These are phyloP conservation scores for Lolium multiflorum DNA, from an alignment of 176 grass and related monocot species.

Conservation along the genomic window DNA sequence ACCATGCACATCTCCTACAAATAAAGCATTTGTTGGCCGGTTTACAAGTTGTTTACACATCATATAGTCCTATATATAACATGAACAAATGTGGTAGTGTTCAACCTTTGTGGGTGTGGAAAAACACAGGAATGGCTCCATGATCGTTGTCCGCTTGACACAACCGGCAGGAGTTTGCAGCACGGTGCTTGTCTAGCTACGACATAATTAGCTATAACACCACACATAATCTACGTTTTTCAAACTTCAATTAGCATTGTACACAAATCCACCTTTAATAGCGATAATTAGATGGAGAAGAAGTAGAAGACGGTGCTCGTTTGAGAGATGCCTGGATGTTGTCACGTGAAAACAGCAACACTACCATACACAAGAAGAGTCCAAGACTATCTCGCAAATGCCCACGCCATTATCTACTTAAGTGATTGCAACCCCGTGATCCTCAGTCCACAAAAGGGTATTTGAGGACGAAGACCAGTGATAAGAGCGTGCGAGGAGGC, in stretches of 20 bases:
- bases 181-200: too few species aligned
- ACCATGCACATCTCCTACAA: not conserved
- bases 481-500: not conserved
- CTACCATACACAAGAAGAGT: not conserved
- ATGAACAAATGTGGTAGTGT: not conserved
- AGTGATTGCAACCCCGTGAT: not conserved
- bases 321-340: too few species aligned
- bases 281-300: not conserved
- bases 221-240: not conserved
- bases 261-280: not conserved
- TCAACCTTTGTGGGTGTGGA: not conserved
- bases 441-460: not conserved
- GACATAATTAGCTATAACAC: too few species aligned
- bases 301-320: not conserved
- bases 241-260: not conserved
- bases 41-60: not conserved
- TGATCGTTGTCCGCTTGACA: not conserved
- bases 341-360: not conserved
- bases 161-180: not conserved
- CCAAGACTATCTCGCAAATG: not conserved
- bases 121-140: too few species aligned
- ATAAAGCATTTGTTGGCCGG: not conserved
- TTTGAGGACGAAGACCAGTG: slow-evolving; percentile 13
- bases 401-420: slow-evolving; percentile 26
- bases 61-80: not conserved